These are phyloP conservation scores for Calonectria ilicicola DNA, from an alignment of 2,329 filamentous ascomycete species.

Conservation along the genomic window DNA sequence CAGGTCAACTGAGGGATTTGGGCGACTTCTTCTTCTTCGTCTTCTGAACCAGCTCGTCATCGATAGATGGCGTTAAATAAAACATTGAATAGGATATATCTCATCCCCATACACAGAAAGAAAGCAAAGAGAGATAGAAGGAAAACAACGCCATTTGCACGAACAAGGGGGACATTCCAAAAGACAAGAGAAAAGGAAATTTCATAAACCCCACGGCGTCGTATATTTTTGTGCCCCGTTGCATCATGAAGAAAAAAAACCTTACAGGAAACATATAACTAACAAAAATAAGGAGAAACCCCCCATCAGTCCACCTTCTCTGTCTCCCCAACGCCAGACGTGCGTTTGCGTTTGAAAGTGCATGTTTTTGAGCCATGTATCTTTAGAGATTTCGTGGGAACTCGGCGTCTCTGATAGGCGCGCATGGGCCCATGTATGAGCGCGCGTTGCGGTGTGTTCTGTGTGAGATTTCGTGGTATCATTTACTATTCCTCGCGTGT, in stretches of 20 bases:
- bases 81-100: neutral
- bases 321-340: conserved; percentile 47
- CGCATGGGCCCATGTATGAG: conserved; percentile 16
- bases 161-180: neutral
- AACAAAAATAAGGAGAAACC: conserved; percentile 25
- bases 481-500: conserved; percentile 41
- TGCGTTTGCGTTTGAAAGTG: conserved; percentile 38
- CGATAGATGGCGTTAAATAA: too few species aligned
- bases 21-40: too few species aligned
- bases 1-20: neutral
- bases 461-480: conserved; percentile 52
- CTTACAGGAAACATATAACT: conserved; percentile 32
- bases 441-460: conserved; percentile 23
- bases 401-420: conserved; percentile 10
- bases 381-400: conserved; percentile 20
- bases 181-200: neutral
- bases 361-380: conserved; percentile 27
- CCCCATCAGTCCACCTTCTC: conserved; percentile 30
- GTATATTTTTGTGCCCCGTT: conserved; percentile 43
- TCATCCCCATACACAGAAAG: neutral
- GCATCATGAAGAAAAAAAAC: conserved; percentile 30
- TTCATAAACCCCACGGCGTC: conserved; percentile 28
- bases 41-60: too few species aligned
- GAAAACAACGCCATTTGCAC: conserved; percentile 7
- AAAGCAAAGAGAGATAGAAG: neutral